These are phyloP conservation scores for Beauveria pseudobassiana DNA, from an alignment of 2,329 filamentous ascomycete genomes.

Conservation along the genomic window DNA sequence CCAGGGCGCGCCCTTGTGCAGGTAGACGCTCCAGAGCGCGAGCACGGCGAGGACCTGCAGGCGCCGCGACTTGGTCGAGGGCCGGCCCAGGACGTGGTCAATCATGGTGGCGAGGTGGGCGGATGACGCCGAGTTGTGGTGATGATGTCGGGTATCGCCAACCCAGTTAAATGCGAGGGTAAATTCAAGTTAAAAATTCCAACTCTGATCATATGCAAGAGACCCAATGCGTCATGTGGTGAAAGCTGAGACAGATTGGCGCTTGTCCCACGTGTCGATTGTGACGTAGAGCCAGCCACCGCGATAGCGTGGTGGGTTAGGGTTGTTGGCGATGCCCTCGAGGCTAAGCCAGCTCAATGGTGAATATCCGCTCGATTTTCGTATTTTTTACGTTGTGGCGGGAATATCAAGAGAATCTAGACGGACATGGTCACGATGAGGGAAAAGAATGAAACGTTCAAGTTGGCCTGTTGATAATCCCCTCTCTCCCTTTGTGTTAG, in stretches of 20 bases:
- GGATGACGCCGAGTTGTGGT: not conserved
- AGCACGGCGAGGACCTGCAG: constrained; percentile 88
- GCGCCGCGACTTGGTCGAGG: constrained; percentile 84
- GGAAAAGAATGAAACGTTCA: not conserved
- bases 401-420: no score
- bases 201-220: not conserved
- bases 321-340: not conserved
- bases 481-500: not conserved
- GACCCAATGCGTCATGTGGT: not conserved
- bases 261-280: constrained; percentile 1
- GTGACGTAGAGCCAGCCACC: not conserved
- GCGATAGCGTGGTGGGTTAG: constrained; percentile 1
- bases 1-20: constrained; percentile 72
- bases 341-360: not conserved
- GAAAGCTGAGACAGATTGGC: not conserved
- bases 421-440: no score
- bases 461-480: not conserved
- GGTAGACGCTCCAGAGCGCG: constrained; percentile 82
- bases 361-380: not conserved
- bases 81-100: constrained; percentile 89
- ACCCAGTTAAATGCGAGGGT: not conserved
- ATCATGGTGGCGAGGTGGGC: constrained; percentile 36
- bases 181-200: not conserved
- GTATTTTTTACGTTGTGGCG: no score
- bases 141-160: not conserved